Percentiles rank a stretch among this genome's conserved stretches.
Conservation (phyloP, 257 asterid genomes). For the Avicennia marina region DNA sequence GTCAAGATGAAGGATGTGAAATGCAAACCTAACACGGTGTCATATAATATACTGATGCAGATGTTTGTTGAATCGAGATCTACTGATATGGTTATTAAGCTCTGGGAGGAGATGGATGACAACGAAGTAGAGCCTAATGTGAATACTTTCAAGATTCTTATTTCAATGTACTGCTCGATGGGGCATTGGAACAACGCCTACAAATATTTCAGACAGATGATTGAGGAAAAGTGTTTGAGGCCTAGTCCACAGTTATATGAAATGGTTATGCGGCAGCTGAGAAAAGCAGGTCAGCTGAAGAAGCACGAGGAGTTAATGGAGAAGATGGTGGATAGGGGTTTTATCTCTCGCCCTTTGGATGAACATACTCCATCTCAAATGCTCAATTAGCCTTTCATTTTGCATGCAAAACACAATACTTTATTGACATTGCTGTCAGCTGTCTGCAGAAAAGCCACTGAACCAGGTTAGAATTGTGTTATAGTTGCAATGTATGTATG, state of each 20-base stretch:
- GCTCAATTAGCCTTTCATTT: neutral
- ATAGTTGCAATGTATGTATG: neutral
- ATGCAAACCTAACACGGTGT: conserved; percentile 59
- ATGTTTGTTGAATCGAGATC: conserved; percentile 78
- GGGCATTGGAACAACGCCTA: conserved; percentile 93
- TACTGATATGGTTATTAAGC: conserved; percentile 80
- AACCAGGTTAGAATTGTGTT: neutral
- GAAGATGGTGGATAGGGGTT: conserved; percentile 77
- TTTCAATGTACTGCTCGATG: conserved; percentile 66
- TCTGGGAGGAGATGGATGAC: conserved; percentile 79
- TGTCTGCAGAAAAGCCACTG: conserved; percentile 8
- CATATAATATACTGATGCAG: conserved; percentile 77
- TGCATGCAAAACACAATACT: neutral
- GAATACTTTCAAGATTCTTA: conserved; percentile 63
- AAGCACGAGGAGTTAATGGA: conserved; percentile 79
- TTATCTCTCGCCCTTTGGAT: conserved; percentile 43
- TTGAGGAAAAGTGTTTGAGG: conserved; percentile 67
- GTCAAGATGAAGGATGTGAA: conserved; percentile 69
- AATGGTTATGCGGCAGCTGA: conserved; percentile 69
- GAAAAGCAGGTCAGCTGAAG: conserved; percentile 83
- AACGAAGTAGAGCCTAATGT: conserved; percentile 74
- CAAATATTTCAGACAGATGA: conserved; percentile 68
- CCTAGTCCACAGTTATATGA: conserved; percentile 58
- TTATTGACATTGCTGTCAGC: neutral
- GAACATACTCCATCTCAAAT: neutral